Evolutionary conservation across 2,329 filamentous ascomycete genomes (phyloP), one percentile per base, ranked within the genome.

Genomic region (Aspergillus sp.): DNA sequence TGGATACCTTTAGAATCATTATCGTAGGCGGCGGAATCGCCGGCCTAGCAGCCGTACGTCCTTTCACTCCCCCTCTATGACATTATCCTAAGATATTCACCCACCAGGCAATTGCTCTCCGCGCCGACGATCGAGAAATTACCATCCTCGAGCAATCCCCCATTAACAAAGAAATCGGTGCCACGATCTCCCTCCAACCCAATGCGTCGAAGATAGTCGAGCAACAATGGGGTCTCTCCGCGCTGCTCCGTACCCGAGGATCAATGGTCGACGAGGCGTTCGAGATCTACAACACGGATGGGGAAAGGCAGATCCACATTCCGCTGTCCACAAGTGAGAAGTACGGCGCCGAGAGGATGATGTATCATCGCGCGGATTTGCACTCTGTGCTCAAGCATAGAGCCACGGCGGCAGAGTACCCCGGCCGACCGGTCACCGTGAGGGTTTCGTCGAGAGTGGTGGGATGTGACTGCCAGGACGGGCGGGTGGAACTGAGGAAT

Each of bases 1-100:
- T 54, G 12, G 58, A 60, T 20, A 50, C 57, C 4, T 67, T 82
- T 67, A 76, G 75, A 45, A 79, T 85, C 31, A 71, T 84, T 32
- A 80, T 85, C 52, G 81, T 85, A 6, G 83, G 83, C 77, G 59
- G 70, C 39, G 73, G 73, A 3, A 73, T 75, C 47, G 73, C 69
- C 16, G 73, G 73, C 5, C 63, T 75, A 11, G 69, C 72, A 32
- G 73, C 73, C 4, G 72, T 52, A 47, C 16, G 29, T 18, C 4
- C 18, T 39, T 16, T 14, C 18, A n/a, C 26, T 16, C 29, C 39
- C 32, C 20, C 20, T 29, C 26, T 29, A 9, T 29, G 26, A 29
- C 7, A 29, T 9, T 29, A 29, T 29, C 6, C 26, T 29, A 9
- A 29, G 7, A 29, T 9, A 29, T 29, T 29, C 3, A 29, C 18